Base-by-base conservation (phyloP, 2,329 filamentous ascomycete species). In the Neophaeococcomyces aloes region DNA sequence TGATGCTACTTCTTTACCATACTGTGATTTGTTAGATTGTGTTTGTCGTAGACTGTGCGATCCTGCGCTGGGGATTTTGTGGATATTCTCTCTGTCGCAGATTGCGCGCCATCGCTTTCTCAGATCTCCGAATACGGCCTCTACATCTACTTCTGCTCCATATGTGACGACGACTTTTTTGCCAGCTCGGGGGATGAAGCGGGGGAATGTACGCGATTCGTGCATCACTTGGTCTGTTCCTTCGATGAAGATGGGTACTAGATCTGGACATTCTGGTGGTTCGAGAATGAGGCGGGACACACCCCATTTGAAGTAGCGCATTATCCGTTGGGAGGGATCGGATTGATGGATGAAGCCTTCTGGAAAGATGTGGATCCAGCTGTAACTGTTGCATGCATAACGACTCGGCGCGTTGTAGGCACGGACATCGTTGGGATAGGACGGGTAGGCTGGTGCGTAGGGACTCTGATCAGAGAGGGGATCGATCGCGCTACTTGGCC, bases 271-370 rank as follows among this genome's bases (percentile, higher is more conserved):
- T 2, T 86, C 86, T 38, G 89, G 83, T 36, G 82, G 78, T 63
- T 98, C 91, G 36, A 98, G 76, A 46, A 98, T 91, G 46, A 96
- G 72, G 2, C 91, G 78, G 5, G 89, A 86, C 1, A 96, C 73
- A 1, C 91, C 91, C 91, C 91, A 98, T 68, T 94, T 95, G 76
- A 96, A 96, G 66, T 98, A 98, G 23, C 91, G 83, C 71, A 96
- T 81, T 6, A 81, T 78, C 55, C 79, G 78, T 32, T 79, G 69
- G 1, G 82, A 75, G 53, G 86, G 38, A 23, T 41, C 25, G 15
- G 51, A 80, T 65, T 98, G 91, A 63, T 96, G 88, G 35, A 94
- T 86, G 62, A 84, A 86, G 37, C 87, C 91, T 65, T 98, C 91
- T 10, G 91, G 91, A 62, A 96, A 96, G 43, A 96, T 82, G 63